Conservation (phyloP, 2,329 filamentous ascomycete genomes). For the Ascosphaera acerosa region DNA sequence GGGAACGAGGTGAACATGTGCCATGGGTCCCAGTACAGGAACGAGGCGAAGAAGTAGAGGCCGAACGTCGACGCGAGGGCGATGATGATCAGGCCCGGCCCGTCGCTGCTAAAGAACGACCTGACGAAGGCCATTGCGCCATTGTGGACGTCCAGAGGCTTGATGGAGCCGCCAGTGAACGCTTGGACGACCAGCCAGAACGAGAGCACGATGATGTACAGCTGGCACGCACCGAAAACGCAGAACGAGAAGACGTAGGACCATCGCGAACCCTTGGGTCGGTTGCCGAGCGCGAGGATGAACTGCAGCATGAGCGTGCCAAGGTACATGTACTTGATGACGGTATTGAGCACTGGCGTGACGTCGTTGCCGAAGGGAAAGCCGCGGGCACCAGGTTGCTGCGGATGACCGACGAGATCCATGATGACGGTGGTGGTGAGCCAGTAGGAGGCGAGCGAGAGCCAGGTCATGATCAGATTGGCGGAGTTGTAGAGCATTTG, state of each 20-base stretch:
- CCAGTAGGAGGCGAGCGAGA: constrained; percentile 97
- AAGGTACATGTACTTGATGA: constrained; percentile 93
- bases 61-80: constrained; percentile 80
- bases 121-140: too few relatives aligned
- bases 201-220: constrained; percentile 87
- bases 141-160: too few relatives aligned
- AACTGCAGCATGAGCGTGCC: constrained; percentile 84
- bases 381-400: constrained; percentile 51
- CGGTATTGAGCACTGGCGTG: constrained; percentile 50
- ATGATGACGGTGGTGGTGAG: constrained; percentile 94
- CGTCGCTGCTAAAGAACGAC: constrained; percentile 68
- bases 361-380: too few relatives aligned
- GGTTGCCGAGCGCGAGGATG: constrained; percentile 78
- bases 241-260: constrained; percentile 94
- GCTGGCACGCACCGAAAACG: too few relatives aligned
- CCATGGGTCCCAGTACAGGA: constrained; percentile 96
- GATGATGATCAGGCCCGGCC: too few relatives aligned
- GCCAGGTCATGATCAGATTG: constrained; percentile 98
- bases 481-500: constrained; percentile 86
- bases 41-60: constrained; percentile 71
- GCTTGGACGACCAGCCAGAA: constrained; percentile 67
- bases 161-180: constrained; percentile 45
- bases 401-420: constrained; percentile 43
- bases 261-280: constrained; percentile 76
- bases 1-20: constrained; percentile 91